Evolutionary conservation across 2,329 filamentous ascomycete species (phyloP).

Genomic region (Triangularia setosa): DNA sequence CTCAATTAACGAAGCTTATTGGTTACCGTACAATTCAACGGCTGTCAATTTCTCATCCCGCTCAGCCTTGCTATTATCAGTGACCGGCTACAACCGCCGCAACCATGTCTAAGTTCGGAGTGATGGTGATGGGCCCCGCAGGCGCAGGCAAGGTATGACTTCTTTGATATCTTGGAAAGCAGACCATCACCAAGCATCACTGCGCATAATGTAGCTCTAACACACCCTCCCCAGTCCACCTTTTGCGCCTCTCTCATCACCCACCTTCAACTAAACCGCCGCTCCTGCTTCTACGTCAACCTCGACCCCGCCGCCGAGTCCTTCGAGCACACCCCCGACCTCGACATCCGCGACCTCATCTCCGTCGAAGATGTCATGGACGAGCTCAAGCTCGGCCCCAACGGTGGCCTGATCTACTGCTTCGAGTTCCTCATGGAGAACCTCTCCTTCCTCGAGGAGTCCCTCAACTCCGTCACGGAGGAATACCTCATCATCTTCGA

Average conservation of each 20-base stretch:
- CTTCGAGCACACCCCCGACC: constrained; percentile 86
- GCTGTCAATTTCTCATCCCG: background rate
- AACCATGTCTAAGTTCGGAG: constrained; percentile 87
- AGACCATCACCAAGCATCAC: background rate
- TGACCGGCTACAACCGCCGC: background rate
- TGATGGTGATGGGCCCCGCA: constrained; percentile 93
- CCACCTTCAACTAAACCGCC: constrained; percentile 82
- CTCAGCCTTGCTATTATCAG: background rate
- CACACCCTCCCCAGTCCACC: constrained; percentile 60
- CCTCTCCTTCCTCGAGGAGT: constrained; percentile 83
- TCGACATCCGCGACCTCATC: constrained; percentile 94
- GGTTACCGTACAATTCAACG: background rate
- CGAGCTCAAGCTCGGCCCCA: constrained; percentile 83
- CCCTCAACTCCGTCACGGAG: constrained; percentile 80
- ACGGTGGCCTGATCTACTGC: constrained; percentile 91
- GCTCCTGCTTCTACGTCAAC: constrained; percentile 97
- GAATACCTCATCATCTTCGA: constrained; percentile 98
- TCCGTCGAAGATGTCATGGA: constrained; percentile 95
- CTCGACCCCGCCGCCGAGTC: constrained; percentile 93
- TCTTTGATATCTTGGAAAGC: background rate
- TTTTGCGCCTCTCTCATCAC: constrained; percentile 94
- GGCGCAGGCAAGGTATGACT: constrained; percentile 77
- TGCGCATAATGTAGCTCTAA: constrained; percentile 8
- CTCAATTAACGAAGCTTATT: background rate
- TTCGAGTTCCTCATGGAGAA: constrained; percentile 96